A percentile compares a stretch with the other conserved stretches of the same genome.
Conservation (phyloP, 306 rosid genomes). For the Cucurbita maxima region DNA sequence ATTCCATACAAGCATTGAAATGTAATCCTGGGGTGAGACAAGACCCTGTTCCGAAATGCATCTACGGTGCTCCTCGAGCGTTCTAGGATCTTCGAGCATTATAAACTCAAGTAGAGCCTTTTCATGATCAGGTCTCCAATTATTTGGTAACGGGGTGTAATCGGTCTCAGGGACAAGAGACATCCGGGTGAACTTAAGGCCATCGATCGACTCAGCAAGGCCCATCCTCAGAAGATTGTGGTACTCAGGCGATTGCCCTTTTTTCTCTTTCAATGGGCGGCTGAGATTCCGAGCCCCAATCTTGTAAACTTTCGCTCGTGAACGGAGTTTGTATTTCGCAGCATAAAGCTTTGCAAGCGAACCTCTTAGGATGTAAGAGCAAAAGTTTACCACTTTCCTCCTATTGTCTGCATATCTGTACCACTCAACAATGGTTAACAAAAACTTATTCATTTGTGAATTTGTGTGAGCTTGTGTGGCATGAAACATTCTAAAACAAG, state of each 20-base stretch:
- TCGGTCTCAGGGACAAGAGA: constrained; percentile 86
- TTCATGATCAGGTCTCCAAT: constrained; percentile 90
- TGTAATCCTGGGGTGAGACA: constrained; percentile 77
- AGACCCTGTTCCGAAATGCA: constrained; percentile 66
- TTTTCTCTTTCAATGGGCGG: constrained; percentile 88
- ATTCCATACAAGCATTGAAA: constrained; percentile 97
- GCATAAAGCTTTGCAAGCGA: constrained; percentile 98
- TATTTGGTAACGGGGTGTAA: constrained; percentile 67
- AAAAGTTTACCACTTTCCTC: constrained; percentile 79
- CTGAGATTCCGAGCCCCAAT: constrained; percentile 76
- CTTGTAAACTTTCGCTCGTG: constrained; percentile 92
- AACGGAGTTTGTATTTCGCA: constrained; percentile 89
- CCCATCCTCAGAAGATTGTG: constrained; percentile 93
- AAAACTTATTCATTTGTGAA: constrained; percentile 92
- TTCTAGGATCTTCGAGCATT: constrained; percentile 63
- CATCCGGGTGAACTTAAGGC: constrained; percentile 86
- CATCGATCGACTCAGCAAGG: constrained; percentile 85
- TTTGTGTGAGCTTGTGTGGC: constrained; percentile 98
- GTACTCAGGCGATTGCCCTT: constrained; percentile 87
- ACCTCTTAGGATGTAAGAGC: constrained; percentile 77
- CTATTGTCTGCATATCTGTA: constrained; percentile 88
- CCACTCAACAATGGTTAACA: constrained; percentile 87
- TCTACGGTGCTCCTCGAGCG: constrained; percentile 52
- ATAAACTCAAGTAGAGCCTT: constrained; percentile 71
- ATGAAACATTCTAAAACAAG: constrained; percentile 96